Evolutionary conservation across 805 yeast species (phyloP).

Genomic region (Blastobotrys peoriensis): DNA sequence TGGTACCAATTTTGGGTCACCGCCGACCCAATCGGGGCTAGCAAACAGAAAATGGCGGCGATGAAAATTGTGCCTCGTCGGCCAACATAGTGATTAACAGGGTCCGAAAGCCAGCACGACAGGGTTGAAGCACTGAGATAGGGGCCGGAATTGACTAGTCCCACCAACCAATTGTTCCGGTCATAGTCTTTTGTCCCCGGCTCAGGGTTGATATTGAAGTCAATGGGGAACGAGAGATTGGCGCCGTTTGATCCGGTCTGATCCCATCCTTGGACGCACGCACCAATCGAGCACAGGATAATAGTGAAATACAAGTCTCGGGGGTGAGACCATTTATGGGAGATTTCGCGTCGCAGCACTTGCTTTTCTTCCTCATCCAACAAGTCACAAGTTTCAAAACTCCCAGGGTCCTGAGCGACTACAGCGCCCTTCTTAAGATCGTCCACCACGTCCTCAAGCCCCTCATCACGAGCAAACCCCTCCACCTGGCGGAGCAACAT

Average conservation of each 20-base stretch:
- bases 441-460: slow-evolving; percentile 22
- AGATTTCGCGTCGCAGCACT: slow-evolving; percentile 37
- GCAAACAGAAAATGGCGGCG: slow-evolving; percentile 47
- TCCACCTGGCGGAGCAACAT: slow-evolving; percentile 24
- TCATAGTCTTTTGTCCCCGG: slow-evolving; percentile 34
- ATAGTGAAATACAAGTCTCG: slow-evolving; percentile 39
- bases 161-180: slow-evolving; percentile 46
- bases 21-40: slow-evolving; percentile 52
- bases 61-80: slow-evolving; percentile 53
- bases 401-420: slow-evolving; percentile 44
- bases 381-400: slow-evolving; percentile 32
- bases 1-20: slow-evolving; percentile 55
- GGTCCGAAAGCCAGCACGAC: slow-evolving; percentile 52
- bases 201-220: slow-evolving; percentile 35
- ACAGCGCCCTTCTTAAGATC: slow-evolving; percentile 43
- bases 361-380: slow-evolving; percentile 30
- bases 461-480: slow-evolving; percentile 18
- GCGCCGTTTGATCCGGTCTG: slow-evolving; percentile 67
- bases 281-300: slow-evolving; percentile 56
- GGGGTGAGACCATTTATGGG: slow-evolving; percentile 42
- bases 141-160: slow-evolving; percentile 60
- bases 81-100: slow-evolving; percentile 45
- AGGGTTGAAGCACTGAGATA: slow-evolving; percentile 50
- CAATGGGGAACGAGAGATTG: slow-evolving; percentile 35
- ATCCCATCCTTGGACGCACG: slow-evolving; percentile 69